phyloP scores from a whole-genome alignment of 2,329 filamentous ascomycete genomes.

The Aspergillus uvarum region DNA sequence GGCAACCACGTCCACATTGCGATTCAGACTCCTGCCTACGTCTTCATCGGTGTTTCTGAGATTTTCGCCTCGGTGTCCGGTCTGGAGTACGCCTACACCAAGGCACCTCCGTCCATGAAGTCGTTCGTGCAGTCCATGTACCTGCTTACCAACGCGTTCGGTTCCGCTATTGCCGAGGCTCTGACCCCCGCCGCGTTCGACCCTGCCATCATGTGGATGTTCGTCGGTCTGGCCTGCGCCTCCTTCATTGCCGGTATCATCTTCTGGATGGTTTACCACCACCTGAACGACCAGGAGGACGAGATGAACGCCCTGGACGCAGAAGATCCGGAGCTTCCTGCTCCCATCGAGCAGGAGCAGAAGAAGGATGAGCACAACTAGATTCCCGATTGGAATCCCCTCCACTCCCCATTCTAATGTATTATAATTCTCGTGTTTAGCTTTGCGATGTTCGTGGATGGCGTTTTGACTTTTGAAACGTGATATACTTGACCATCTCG shows the following conservation, averaged over 20 bases:
- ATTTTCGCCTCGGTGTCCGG: constrained; percentile 65
- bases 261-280: constrained; percentile 55
- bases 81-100: constrained; percentile 72
- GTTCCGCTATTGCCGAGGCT: constrained; percentile 60
- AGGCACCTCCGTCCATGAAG: constrained; percentile 69
- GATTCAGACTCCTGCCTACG: constrained; percentile 47
- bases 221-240: constrained; percentile 55
- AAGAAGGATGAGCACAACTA: constrained; percentile 7
- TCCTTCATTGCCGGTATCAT: constrained; percentile 51
- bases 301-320: constrained; percentile 52
- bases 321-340: constrained; percentile 29
- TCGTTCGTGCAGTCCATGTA: constrained; percentile 59
- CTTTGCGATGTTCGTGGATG: background rate
- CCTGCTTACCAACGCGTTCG: constrained; percentile 59
- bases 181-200: constrained; percentile 62
- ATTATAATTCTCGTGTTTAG: constrained; percentile 4
- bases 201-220: constrained; percentile 67
- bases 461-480: background rate
- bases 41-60: constrained; percentile 53
- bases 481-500: constrained; percentile 8
- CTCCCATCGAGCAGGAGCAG: background rate
- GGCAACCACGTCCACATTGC: constrained; percentile 48
- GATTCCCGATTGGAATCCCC: background rate
- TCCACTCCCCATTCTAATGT: constrained; percentile 3
- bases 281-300: constrained; percentile 52